Base-by-base conservation (phyloP, 495 filamentous ascomycete genomes). In the Penicillium goetzii region DNA sequence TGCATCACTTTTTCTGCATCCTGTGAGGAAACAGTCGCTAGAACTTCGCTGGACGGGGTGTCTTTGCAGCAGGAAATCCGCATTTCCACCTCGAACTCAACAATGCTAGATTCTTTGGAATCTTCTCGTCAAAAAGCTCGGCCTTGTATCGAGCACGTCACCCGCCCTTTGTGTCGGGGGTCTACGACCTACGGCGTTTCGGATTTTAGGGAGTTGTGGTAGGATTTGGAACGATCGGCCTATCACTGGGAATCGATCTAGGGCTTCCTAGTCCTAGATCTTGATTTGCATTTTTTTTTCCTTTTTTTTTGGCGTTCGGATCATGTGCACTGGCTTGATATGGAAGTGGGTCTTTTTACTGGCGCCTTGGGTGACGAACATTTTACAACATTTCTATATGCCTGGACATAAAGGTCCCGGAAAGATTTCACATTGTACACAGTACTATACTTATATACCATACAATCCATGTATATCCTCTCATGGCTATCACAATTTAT, bases 291-390 rank as follows among this genome's bases (percentile, higher is more conserved):
- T 64, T 32, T 58, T 50, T 45, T 32, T 58, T 54, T 62, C n/a
- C n/a, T n/a, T n/a, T n/a, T 32, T 59, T 57, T 51, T 34, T 54
- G 40, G 63, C 63, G 69, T 57, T 65, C 59, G 30, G 67, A 58
- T 56, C 28, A 61, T 64, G 63, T 72, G 67, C 47, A 70, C 64
- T 64, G 60, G 38, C 59, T 51, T 67, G 32, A 66, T 61, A 59
- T 53, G 45, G 63, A 61, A 28, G 60, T 45, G 41, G 57, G 51
- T 63, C 56, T 65, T 56, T n/a, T 54, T 25, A 11, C 41, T 34
- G 54, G 49, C 58, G 61, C 58, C 58, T 58, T 45, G 30, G 62
- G 45, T 58, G n/a, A 41, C 33, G 49, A 23, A 32, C 51, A 43
- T 33, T 57, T 15, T 36, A 47, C 25, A 17, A 11, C 26, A 45